Evolutionary conservation across 2,329 filamentous ascomycete species (phyloP).

Genomic region (Talaromyces amestolkiae): DNA sequence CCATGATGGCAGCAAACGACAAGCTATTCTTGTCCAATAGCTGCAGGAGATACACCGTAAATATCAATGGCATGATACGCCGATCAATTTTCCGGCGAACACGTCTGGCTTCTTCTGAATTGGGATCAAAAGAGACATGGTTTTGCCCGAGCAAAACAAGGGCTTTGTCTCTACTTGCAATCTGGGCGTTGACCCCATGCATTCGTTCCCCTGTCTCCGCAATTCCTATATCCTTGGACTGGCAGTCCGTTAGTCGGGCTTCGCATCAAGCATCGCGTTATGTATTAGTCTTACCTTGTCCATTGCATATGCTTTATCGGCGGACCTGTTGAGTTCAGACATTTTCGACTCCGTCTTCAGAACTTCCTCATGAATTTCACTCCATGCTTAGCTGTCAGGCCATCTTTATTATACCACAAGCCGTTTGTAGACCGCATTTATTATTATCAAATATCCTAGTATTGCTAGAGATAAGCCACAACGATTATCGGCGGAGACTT

Average conservation of each 20-base stretch:
- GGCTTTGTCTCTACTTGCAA: conserved; percentile 9
- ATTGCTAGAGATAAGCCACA: background rate
- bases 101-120: background rate
- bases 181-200: background rate
- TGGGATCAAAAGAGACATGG: background rate
- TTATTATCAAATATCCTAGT: background rate
- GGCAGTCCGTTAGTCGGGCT: background rate
- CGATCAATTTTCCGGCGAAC: conserved; percentile 9
- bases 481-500: background rate
- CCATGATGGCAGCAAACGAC: conserved; percentile 10
- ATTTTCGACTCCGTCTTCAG: background rate
- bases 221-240: background rate
- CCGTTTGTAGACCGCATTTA: background rate
- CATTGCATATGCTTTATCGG: background rate
- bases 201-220: background rate
- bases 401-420: background rate
- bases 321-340: background rate
- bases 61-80: conserved; percentile 3
- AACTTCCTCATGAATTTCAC: background rate
- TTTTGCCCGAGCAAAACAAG: background rate
- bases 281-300: background rate
- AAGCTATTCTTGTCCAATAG: conserved; percentile 10
- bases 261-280: background rate
- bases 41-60: conserved; percentile 8
- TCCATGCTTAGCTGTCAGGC: background rate